Conservation (phyloP, 2,329 filamentous ascomycete species). For the Didymella segeticola region DNA sequence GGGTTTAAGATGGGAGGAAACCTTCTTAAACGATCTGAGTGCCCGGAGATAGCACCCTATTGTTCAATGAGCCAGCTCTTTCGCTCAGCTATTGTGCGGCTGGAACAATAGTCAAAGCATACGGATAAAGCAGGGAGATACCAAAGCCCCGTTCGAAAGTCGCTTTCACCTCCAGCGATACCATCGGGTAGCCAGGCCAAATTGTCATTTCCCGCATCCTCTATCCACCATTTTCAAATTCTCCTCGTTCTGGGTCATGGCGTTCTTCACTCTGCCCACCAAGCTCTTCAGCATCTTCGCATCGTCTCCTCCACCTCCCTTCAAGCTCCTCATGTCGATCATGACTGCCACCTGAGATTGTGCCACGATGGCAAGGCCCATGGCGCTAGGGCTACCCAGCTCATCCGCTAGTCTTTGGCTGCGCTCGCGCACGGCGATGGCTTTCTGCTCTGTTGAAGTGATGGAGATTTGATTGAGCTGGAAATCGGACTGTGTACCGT, state of each 20-base stretch:
- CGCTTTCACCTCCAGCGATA: background rate
- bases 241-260: constrained; percentile 27
- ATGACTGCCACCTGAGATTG: constrained; percentile 26
- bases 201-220: background rate
- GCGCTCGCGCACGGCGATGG: constrained; percentile 26
- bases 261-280: constrained; percentile 23
- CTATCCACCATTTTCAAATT: constrained; percentile 18
- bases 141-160: background rate
- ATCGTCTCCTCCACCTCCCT: constrained; percentile 7
- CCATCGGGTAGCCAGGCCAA: background rate
- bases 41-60: background rate
- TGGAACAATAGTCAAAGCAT: background rate
- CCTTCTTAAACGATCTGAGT: background rate
- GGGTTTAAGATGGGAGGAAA: background rate
- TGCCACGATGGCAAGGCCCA: constrained; percentile 23
- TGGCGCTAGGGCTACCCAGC: constrained; percentile 22
- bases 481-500: constrained; percentile 19
- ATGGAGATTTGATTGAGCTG: constrained; percentile 13
- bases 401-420: constrained; percentile 29
- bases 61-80: background rate
- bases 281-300: constrained; percentile 17
- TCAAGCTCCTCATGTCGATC: constrained; percentile 19
- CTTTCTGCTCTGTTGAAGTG: constrained; percentile 22
- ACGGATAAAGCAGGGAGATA: background rate
- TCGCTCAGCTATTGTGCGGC: background rate